phyloP scores from a whole-genome alignment of 805 yeast genomes.

The Clavispora asparagi region DNA sequence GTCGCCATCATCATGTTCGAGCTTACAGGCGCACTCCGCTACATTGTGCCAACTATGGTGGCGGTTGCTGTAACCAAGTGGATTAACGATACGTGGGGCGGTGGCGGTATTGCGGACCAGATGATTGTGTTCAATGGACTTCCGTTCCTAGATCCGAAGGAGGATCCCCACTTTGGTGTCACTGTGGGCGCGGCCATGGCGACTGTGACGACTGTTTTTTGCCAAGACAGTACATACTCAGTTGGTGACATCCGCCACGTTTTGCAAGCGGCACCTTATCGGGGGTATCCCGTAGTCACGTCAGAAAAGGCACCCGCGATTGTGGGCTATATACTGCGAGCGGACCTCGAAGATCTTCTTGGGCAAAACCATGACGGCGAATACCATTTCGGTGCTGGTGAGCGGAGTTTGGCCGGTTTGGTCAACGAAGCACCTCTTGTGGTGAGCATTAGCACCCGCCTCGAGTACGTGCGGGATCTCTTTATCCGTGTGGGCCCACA shows the following conservation, averaged over 20 bases:
- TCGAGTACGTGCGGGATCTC: slow-evolving; percentile 60
- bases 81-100: slow-evolving; percentile 72
- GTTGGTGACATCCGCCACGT: slow-evolving; percentile 29
- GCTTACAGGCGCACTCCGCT: slow-evolving; percentile 88
- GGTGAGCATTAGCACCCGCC: slow-evolving; percentile 46
- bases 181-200: slow-evolving; percentile 62
- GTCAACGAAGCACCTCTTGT: slow-evolving; percentile 59
- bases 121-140: slow-evolving; percentile 86
- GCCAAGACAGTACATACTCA: slow-evolving; percentile 25
- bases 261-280: slow-evolving; percentile 28
- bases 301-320: slow-evolving; percentile 33
- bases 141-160: slow-evolving; percentile 73
- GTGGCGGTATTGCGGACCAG: slow-evolving; percentile 90
- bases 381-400: not conserved
- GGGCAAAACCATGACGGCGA: slow-evolving; percentile 4
- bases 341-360: slow-evolving; percentile 27
- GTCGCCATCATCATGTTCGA: slow-evolving; percentile 96
- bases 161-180: slow-evolving; percentile 49
- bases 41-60: slow-evolving; percentile 93
- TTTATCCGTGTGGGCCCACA: slow-evolving; percentile 81
- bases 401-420: slow-evolving; percentile 18
- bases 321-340: slow-evolving; percentile 42
- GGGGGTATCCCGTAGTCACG: slow-evolving; percentile 52
- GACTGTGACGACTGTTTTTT: slow-evolving; percentile 29
- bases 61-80: slow-evolving; percentile 84